Conservation (phyloP, 768 basidiomycete species). For the Amanita rubescens region DNA sequence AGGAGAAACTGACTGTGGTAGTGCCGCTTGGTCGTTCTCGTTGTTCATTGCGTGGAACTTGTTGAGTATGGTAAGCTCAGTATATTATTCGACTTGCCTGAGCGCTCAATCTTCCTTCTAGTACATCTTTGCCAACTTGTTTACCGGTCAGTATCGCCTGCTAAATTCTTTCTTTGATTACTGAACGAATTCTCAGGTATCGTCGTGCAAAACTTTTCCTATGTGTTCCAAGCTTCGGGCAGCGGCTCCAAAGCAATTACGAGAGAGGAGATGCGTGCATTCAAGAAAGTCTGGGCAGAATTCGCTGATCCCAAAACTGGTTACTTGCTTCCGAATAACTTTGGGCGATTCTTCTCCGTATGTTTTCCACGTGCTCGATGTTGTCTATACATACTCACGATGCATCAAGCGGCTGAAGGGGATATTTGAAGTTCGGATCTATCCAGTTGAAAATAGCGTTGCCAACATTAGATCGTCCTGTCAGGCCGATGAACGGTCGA, state of each 20-base stretch:
- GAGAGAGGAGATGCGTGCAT: constrained; percentile 86
- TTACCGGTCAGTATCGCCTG: constrained; percentile 54
- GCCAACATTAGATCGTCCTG: constrained; percentile 50
- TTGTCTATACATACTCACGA: neutral
- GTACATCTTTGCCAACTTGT: constrained; percentile 97
- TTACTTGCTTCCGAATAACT: constrained; percentile 59
- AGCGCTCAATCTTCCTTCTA: constrained; percentile 21
- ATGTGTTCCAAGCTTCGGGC: constrained; percentile 84
- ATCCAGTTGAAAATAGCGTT: constrained; percentile 62
- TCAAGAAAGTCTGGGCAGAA: constrained; percentile 92
- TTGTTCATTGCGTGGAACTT: constrained; percentile 95
- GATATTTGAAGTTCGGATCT: constrained; percentile 84
- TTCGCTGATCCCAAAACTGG: constrained; percentile 76
- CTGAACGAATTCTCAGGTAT: constrained; percentile 46
- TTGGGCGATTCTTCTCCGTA: constrained; percentile 79
- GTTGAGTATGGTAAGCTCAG: constrained; percentile 72
- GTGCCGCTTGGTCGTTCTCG: constrained; percentile 70
- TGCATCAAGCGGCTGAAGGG: constrained; percentile 64
- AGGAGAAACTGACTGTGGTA: constrained; percentile 82
- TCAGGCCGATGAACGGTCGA: constrained; percentile 26
- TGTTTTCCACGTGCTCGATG: constrained; percentile 22
- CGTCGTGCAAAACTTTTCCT: constrained; percentile 92
- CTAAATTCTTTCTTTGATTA: neutral
- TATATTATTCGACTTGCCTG: neutral
- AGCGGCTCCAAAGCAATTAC: constrained; percentile 77